Base-by-base conservation (phyloP, 148 eudicot genomes). In the Simmondsia chinensis region DNA sequence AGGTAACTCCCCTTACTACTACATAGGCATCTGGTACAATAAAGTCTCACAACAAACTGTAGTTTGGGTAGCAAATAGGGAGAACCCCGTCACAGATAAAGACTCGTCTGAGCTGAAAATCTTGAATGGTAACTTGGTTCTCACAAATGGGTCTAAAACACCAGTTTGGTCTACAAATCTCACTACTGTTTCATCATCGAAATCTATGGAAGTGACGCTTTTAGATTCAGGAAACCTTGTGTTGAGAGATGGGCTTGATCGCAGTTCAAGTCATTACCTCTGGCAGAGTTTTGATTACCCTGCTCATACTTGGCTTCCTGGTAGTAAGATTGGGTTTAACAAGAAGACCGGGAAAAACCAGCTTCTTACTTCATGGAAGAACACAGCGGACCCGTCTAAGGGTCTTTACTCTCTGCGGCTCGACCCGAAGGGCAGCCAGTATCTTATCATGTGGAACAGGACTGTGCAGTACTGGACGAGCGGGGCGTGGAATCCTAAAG, bases 11-110 rank as follows among this genome's bases (percentile, higher is more conserved):
- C 63, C 83, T 23, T 54, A 59, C 1, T 59, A 57, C 33, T 77
- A 77, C 56, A 62, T 77, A 54, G 77, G 75, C 34, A 69, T 72
- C 8, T 73, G 78, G 79, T 69, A 65, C 49, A 59, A 52, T 2
- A 55, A 65, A 38, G 45, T 72, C 2, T 54, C 63, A 32, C 8
- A 9, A 3, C 48, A 32, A 32, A 65, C 79, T 17, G 20, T 63
- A 20, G 70, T 65, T 39, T 77, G 84, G 84, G 84, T 73, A 30
- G 84, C 79, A 36, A 69, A 77, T 43, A 66, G 71, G 45, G 76
- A 66, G 14, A 31, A 31, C 30, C 42, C 79, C 72, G 19, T 73
- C 24, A 13, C 34, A 6, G 73, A 77, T 43, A 70, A 33, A 15
- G 7, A 51, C 19, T 29, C 59, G 14, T 60, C 66, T 20, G 50